Evolutionary conservation across 1,284 basidiomycete species (phyloP).

Genomic region (Xerocomus amazonicus): DNA sequence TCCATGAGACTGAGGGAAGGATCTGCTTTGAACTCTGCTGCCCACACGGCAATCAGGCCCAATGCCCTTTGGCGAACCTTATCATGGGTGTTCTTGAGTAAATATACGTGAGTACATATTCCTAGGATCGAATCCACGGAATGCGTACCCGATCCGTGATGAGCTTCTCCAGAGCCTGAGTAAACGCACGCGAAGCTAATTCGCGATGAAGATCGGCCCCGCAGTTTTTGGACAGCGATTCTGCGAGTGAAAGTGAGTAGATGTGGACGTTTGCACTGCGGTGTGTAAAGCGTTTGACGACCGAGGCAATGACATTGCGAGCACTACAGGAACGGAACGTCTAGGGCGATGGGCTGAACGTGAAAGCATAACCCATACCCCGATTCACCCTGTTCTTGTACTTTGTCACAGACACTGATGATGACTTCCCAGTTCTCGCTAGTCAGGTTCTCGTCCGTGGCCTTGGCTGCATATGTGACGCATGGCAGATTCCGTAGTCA

Average conservation of each 20-base stretch:
- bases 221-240: slow-evolving; percentile 91
- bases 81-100: slow-evolving; percentile 75
- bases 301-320: slow-evolving; percentile 77
- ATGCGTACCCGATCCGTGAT: slow-evolving; percentile 76
- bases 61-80: slow-evolving; percentile 82
- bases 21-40: slow-evolving; percentile 79
- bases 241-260: slow-evolving; percentile 84
- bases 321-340: slow-evolving; percentile 52
- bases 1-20: slow-evolving; percentile 86
- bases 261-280: slow-evolving; percentile 97
- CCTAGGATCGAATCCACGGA: background rate
- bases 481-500: slow-evolving; percentile 1
- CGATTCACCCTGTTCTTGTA: slow-evolving; percentile 79
- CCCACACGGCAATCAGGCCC: slow-evolving; percentile 79
- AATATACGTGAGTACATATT: slow-evolving; percentile 4
- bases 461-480: slow-evolving; percentile 59
- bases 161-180: slow-evolving; percentile 81
- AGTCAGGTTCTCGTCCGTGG: slow-evolving; percentile 93
- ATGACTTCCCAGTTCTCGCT: slow-evolving; percentile 96
- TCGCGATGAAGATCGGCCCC: slow-evolving; percentile 80
- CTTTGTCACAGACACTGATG: slow-evolving; percentile 95
- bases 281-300: slow-evolving; percentile 90
- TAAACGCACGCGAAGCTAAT: slow-evolving; percentile 88
- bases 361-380: slow-evolving; percentile 53
- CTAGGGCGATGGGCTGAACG: slow-evolving; percentile 11